Conservation (phyloP, 1,284 basidiomycete species). For the Cystobasidium slooffiae region DNA sequence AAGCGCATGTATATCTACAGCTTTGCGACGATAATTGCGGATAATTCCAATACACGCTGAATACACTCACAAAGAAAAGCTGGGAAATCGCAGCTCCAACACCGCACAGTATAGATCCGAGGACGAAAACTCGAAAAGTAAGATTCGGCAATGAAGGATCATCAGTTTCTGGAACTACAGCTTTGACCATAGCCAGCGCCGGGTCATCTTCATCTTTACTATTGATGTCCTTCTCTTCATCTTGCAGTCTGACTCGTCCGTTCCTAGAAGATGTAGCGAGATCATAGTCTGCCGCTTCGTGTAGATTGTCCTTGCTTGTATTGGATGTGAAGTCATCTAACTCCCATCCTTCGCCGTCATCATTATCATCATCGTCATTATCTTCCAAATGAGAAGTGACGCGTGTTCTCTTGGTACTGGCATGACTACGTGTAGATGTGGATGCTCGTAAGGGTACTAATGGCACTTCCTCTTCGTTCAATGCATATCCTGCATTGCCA, state of each 20-base stretch:
- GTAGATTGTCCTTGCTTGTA: slow-evolving; percentile 8
- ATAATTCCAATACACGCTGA: too few species aligned
- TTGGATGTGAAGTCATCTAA: slow-evolving; percentile 16
- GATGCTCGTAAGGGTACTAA: slow-evolving; percentile 6
- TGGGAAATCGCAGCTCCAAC: slow-evolving; percentile 61
- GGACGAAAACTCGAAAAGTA: slow-evolving; percentile 61
- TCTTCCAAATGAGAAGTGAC: background rate
- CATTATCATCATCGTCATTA: slow-evolving; percentile 11
- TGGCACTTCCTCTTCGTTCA: slow-evolving; percentile 29
- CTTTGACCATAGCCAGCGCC: slow-evolving; percentile 33
- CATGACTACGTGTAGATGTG: background rate
- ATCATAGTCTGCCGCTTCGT: slow-evolving; percentile 17
- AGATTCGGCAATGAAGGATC: slow-evolving; percentile 62
- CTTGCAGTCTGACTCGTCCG: slow-evolving; percentile 12
- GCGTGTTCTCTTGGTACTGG: slow-evolving; percentile 5
- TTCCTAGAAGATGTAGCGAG: slow-evolving; percentile 2
- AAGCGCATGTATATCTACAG: slow-evolving; percentile 19
- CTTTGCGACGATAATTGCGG: background rate
- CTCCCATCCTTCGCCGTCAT: slow-evolving; percentile 20
- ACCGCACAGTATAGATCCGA: slow-evolving; percentile 63
- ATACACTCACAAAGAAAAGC: slow-evolving; percentile 49
- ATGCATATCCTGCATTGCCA: background rate
- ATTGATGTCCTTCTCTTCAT: slow-evolving; percentile 16
- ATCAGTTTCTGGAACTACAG: slow-evolving; percentile 62
- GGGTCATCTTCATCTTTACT: slow-evolving; percentile 18